Evolutionary conservation across 2,329 filamentous ascomycete genomes (phyloP).

Genomic region (Parafenestella ontariensis): DNA sequence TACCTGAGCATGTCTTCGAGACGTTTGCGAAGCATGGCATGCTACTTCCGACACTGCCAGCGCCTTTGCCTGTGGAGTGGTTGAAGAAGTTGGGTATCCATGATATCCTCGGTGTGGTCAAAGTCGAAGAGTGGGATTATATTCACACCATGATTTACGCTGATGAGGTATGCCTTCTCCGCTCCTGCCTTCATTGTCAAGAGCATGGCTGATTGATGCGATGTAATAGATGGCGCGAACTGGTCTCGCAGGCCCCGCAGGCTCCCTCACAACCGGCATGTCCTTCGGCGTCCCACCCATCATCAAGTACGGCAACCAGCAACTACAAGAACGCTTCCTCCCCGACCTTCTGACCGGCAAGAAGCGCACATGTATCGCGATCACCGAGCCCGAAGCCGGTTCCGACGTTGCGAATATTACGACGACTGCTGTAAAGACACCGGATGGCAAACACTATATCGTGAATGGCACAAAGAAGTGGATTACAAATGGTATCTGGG

Average conservation of each 20-base stretch:
- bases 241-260: constrained; percentile 69
- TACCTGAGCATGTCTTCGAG: constrained; percentile 69
- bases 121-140: constrained; percentile 77
- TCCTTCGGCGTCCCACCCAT: constrained; percentile 76
- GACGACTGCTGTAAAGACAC: constrained; percentile 68
- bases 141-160: constrained; percentile 73
- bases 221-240: constrained; percentile 65
- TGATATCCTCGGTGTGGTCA: constrained; percentile 69
- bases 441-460: constrained; percentile 71
- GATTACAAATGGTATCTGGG: constrained; percentile 67
- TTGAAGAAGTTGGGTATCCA: constrained; percentile 70
- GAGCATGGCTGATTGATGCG: neutral
- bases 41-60: constrained; percentile 72
- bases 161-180: constrained; percentile 62
- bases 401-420: constrained; percentile 76
- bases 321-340: constrained; percentile 72
- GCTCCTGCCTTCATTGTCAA: neutral
- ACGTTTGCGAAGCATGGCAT: constrained; percentile 72
- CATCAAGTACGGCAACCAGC: constrained; percentile 69
- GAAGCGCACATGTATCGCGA: constrained; percentile 76
- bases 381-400: constrained; percentile 78
- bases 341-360: constrained; percentile 71
- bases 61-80: constrained; percentile 73
- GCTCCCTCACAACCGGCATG: constrained; percentile 73
- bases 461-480: constrained; percentile 82